phyloP scores from a whole-genome alignment of 2,329 filamentous ascomycete species.

The Basipetospora chlamydospora region DNA sequence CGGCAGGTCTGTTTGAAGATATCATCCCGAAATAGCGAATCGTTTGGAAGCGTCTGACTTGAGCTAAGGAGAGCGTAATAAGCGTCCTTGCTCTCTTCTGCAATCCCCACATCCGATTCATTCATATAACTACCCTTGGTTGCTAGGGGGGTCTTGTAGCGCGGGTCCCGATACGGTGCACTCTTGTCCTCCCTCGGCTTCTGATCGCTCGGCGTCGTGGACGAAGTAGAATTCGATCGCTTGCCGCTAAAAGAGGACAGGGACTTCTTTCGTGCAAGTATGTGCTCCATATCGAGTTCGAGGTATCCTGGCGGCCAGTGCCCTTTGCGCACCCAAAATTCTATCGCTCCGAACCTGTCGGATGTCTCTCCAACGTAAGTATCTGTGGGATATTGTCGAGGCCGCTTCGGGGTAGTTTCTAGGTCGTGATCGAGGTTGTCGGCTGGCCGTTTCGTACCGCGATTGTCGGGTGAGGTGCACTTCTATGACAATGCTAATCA shows the following conservation, averaged over 20 bases:
- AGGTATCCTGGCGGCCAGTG: slow-evolving; percentile 5
- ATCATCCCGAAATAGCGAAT: slow-evolving; percentile 25
- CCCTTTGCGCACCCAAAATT: slow-evolving; percentile 7
- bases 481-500: slow-evolving; percentile 3
- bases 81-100: slow-evolving; percentile 16
- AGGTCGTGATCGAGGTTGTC: slow-evolving; percentile 3
- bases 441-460: slow-evolving; percentile 4
- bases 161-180: slow-evolving; percentile 19
- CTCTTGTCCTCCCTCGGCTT: slow-evolving; percentile 23
- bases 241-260: slow-evolving; percentile 10
- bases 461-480: slow-evolving; percentile 2
- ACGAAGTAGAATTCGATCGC: slow-evolving; percentile 8
- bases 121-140: slow-evolving; percentile 26
- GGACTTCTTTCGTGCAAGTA: slow-evolving; percentile 7
- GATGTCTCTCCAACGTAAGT: slow-evolving; percentile 2
- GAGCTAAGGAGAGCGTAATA: slow-evolving; percentile 16
- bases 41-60: slow-evolving; percentile 16
- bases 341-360: slow-evolving; percentile 4
- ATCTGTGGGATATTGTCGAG: slow-evolving; percentile 5
- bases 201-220: slow-evolving; percentile 22
- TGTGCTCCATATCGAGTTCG: slow-evolving; percentile 5
- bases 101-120: slow-evolving; percentile 17
- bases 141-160: slow-evolving; percentile 21
- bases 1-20: slow-evolving; percentile 20
- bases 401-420: slow-evolving; percentile 4